Evolutionary conservation across 2,329 filamentous ascomycete genomes (phyloP).

Genomic region (Phialemoniopsis sp.): DNA sequence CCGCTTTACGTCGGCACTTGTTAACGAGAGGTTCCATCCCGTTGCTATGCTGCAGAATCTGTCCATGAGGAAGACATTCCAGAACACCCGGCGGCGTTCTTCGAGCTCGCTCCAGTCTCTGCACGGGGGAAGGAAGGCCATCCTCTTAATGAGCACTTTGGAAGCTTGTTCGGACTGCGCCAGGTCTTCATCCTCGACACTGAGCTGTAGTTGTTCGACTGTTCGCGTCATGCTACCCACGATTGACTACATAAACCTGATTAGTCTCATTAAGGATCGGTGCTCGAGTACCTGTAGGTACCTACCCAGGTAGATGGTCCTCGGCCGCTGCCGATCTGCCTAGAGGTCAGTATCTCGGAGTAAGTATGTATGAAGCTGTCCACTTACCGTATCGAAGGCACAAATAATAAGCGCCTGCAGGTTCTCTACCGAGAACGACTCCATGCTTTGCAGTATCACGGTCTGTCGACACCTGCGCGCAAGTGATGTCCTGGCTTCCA

Average conservation of each 20-base stretch:
- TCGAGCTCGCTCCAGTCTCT: slow-evolving; percentile 26
- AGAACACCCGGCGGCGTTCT: slow-evolving; percentile 24
- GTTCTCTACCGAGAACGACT: slow-evolving; percentile 27
- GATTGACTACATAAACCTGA: too few species aligned
- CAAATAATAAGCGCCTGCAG: slow-evolving; percentile 26
- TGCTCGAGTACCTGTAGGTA: too few species aligned
- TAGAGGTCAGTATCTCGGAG: background rate
- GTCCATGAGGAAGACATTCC: slow-evolving; percentile 30
- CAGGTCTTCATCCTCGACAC: slow-evolving; percentile 24
- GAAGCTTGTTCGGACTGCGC: slow-evolving; percentile 16
- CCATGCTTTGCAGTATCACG: slow-evolving; percentile 26
- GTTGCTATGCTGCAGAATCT: slow-evolving; percentile 18
- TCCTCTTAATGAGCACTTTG: too few species aligned
- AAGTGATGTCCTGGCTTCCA: slow-evolving; percentile 10
- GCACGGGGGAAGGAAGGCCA: too few species aligned
- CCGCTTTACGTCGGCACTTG: slow-evolving; percentile 17
- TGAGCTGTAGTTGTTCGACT: slow-evolving; percentile 29
- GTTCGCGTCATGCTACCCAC: slow-evolving; percentile 29
- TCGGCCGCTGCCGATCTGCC: too few species aligned
- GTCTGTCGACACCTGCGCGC: too few species aligned
- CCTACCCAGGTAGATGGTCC: too few species aligned
- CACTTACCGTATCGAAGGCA: slow-evolving; percentile 24
- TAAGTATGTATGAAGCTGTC: too few species aligned
- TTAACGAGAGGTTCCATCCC: slow-evolving; percentile 1
- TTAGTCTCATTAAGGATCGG: too few species aligned